Conservation (phyloP, 208 protist genomes). For the Trypanosoma platydactyli region DNA sequence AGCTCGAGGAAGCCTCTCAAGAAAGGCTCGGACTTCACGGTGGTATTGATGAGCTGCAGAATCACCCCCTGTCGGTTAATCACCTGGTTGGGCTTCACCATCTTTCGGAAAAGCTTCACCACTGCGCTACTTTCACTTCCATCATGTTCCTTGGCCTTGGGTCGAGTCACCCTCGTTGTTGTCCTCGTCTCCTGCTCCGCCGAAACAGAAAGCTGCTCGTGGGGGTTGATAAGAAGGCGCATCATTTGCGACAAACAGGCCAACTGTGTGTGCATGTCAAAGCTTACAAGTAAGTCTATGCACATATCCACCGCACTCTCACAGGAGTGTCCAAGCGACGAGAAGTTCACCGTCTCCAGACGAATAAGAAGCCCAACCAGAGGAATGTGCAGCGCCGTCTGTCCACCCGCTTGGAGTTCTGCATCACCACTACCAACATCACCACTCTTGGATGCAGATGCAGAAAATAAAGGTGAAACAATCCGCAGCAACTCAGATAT, state of each 20-base stretch:
- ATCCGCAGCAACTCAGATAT: conserved; percentile 71
- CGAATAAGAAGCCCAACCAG: conserved; percentile 81
- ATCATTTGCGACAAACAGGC: conserved; percentile 78
- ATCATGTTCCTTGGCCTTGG: conserved; percentile 18
- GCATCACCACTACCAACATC: conserved; percentile 5
- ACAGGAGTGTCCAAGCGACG: conserved; percentile 48
- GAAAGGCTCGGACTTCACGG: conserved; percentile 85
- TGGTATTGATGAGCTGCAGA: conserved; percentile 74
- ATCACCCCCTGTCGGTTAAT: conserved; percentile 87
- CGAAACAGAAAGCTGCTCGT: conserved; percentile 38
- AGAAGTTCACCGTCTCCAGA: conserved; percentile 62
- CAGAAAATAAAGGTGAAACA: conserved; percentile 66
- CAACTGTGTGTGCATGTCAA: conserved; percentile 84
- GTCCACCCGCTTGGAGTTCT: conserved; percentile 4
- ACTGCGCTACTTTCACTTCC: conserved; percentile 29
- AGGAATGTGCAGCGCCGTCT: conserved; percentile 66
- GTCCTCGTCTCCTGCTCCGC: neutral
- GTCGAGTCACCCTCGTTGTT: conserved; percentile 3
- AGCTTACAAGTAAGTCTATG: conserved; percentile 71
- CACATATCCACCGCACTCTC: conserved; percentile 75
- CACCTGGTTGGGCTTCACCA: conserved; percentile 89
- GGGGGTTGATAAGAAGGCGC: conserved; percentile 72
- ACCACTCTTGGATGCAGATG: conserved; percentile 8
- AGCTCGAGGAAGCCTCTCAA: conserved; percentile 78
- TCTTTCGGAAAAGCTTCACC: conserved; percentile 60